Conservation (phyloP, 2,329 filamentous ascomycete genomes). For the Escovopsis sp. region DNA sequence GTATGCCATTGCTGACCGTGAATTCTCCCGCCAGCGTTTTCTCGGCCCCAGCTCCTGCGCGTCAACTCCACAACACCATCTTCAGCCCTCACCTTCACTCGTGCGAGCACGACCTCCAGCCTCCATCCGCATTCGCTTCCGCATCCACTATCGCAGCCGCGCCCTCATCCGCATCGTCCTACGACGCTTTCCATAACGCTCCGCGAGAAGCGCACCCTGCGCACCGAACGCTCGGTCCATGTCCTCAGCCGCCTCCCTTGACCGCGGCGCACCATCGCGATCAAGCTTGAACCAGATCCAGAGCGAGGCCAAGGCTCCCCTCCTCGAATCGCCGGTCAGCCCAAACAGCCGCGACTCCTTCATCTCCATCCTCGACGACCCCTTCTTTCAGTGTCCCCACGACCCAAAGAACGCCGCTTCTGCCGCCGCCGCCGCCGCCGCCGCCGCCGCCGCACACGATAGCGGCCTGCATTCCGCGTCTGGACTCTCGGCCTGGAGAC, state of each 20-base stretch:
- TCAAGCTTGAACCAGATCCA: conserved; percentile 1
- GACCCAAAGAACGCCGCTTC: no score
- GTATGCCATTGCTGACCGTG: no score
- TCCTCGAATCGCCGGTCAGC: conserved; percentile 9
- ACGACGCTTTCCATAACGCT: no score
- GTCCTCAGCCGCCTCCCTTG: conserved; percentile 1
- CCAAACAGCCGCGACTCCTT: conserved; percentile 30
- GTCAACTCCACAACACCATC: conserved; percentile 5
- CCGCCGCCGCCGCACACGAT: conserved; percentile 16
- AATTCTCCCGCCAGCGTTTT: conserved; percentile 6
- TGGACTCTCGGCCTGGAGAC: conserved; percentile 10
- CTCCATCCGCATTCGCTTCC: no score
- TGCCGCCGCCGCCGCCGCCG: no score
- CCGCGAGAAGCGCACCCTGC: conserved; percentile 1
- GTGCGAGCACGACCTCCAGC: no score
- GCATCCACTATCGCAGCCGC: no score
- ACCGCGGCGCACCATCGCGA: conserved; percentile 8
- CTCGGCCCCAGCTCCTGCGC: conserved; percentile 2
- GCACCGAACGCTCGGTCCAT: conserved; percentile 2
- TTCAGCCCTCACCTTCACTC: conserved; percentile 6
- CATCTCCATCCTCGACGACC: conserved; percentile 38
- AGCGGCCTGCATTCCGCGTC: conserved; percentile 12
- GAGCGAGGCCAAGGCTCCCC: background rate
- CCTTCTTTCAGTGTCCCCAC: conserved; percentile 35
- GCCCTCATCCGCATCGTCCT: no score